These are phyloP conservation scores for Glarea lozoyensis DNA, from an alignment of 495 filamentous ascomycete genomes.

Conservation along the genomic window DNA sequence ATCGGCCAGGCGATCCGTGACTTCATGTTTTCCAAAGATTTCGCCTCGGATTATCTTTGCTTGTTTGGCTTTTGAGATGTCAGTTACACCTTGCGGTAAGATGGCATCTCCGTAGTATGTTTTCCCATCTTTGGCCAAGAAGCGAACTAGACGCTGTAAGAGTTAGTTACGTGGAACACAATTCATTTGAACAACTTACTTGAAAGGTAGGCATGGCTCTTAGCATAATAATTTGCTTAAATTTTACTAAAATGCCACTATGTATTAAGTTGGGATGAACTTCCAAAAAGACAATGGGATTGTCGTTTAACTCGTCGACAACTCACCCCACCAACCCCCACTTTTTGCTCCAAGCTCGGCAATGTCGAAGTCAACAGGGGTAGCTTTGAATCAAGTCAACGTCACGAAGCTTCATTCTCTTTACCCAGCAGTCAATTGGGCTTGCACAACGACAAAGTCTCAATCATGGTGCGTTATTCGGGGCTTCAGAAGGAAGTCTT, in stretches of 20 bases:
- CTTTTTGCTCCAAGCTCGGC: too few relatives aligned
- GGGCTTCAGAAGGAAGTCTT: slow-evolving; percentile 90
- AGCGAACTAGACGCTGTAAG: slow-evolving; percentile 63
- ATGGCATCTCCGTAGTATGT: slow-evolving; percentile 81
- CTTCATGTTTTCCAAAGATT: slow-evolving; percentile 60
- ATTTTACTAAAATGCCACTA: too few relatives aligned
- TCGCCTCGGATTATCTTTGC: slow-evolving; percentile 64
- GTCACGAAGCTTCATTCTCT: too few relatives aligned
- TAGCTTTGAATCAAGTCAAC: too few relatives aligned
- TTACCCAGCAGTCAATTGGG: too few relatives aligned
- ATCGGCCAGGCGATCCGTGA: slow-evolving; percentile 61
- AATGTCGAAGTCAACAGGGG: too few relatives aligned
- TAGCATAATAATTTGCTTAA: neutral
- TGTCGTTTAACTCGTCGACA: too few relatives aligned
- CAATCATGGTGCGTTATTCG: slow-evolving; percentile 39
- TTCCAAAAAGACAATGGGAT: too few relatives aligned
- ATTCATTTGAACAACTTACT: slow-evolving; percentile 23
- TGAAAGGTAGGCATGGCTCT: slow-evolving; percentile 30
- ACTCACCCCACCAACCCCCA: too few relatives aligned
- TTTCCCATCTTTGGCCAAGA: slow-evolving; percentile 65
- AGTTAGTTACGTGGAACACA: too few relatives aligned
- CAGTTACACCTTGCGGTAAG: slow-evolving; percentile 54
- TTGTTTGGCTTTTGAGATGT: slow-evolving; percentile 56
- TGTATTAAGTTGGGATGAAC: too few relatives aligned
- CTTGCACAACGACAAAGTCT: too few relatives aligned